phyloP scores from a whole-genome alignment of 2,329 filamentous ascomycete species.

The Macrophomina tecta region DNA sequence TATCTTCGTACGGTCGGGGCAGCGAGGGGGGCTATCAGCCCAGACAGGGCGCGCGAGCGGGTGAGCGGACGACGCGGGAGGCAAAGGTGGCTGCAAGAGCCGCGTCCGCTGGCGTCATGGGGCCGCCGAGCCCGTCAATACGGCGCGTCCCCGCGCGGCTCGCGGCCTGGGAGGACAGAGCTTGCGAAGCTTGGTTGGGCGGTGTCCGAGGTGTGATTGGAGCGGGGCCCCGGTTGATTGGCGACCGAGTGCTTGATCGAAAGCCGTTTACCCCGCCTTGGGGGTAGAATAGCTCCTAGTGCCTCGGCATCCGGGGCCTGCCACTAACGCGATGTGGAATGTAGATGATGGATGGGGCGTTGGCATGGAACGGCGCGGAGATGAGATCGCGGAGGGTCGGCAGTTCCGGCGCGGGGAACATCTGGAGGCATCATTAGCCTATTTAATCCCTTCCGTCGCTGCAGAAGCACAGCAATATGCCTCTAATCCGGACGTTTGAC shows the following conservation, averaged over 20 bases:
- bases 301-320: not conserved
- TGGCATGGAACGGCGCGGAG: not conserved
- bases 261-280: not conserved
- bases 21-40: too few species aligned
- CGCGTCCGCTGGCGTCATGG: not conserved
- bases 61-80: not conserved
- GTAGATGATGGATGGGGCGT: constrained; percentile 1
- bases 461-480: too few species aligned
- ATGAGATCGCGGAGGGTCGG: constrained; percentile 4
- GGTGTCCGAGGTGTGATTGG: not conserved
- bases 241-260: constrained; percentile 7
- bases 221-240: not conserved
- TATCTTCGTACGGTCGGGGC: not conserved
- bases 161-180: not conserved
- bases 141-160: not conserved
- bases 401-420: not conserved
- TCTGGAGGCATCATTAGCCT: too few species aligned
- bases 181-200: constrained; percentile 5
- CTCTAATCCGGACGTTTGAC: too few species aligned
- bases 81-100: constrained; percentile 4
- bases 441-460: too few species aligned
- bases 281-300: not conserved
- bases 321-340: not conserved
- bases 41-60: not conserved
- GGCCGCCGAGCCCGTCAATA: not conserved